Base-by-base conservation (phyloP, 192 early-diverging fungal species). In the Funneliformis mosseae region DNA sequence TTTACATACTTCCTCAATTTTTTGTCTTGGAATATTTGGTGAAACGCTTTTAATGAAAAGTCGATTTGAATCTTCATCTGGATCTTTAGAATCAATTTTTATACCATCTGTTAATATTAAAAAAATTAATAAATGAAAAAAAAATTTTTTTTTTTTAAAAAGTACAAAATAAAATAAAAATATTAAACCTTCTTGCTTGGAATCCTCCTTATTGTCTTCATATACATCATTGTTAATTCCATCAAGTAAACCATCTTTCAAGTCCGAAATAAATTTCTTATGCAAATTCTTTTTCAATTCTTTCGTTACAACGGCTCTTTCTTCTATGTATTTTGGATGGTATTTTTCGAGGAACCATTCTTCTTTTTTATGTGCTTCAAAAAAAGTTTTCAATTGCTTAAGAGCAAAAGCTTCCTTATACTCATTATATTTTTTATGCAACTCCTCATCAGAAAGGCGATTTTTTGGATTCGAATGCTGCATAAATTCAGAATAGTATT, bases 281-380 rank as follows among this genome's bases (percentile, higher is more conserved):
- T 92, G 86, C 4, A 87, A 83, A 46, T 86, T 85, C 11, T 80
- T 81, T 79, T 94, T 93, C 23, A 91, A 87, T 23, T 81, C 78
- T 4, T 84, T 80, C 11, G 93, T 83, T 74, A 91, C 83, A 39
- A 86, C 77, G 42, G 85, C 83, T 33, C 93, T 88, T 21, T 82
- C 74, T 46, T 84, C 80, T 63, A 92, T 92, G 1, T 88, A 82
- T n/a, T 85, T 89, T 8, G 96, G 96, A 82, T 97, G 94, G 80
- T 97, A 98, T 78, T 94, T 93, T 87, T 97, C 96, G 25, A 88
- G 83, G 85, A 98, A 98, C 97, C 97, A 98, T 77, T 96, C 95
- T 33, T 93, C 90, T 1, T 91, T 89, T 69, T 92, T 94, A 83
- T 97, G 93, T 23, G 84, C 84, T 1, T 88, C 85, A 84, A 94